Evolutionary conservation across 495 filamentous ascomycete genomes (phyloP).

Genomic region (Cercophora newfieldiana): DNA sequence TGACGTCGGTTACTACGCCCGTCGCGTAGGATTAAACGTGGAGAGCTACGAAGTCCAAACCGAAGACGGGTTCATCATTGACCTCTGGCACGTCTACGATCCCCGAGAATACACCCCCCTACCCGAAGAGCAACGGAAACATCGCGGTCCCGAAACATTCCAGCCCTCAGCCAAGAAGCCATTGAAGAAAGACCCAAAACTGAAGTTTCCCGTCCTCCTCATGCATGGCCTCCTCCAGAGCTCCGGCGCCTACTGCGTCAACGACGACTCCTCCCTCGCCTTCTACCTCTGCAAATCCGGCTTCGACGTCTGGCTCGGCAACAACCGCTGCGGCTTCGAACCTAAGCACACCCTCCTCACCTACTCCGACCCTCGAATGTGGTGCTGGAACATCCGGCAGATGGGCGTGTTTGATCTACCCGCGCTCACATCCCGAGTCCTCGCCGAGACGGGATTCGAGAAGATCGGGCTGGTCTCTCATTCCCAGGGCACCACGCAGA

Average conservation of each 20-base stretch:
- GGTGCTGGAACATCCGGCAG: conserved; percentile 94
- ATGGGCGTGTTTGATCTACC: conserved; percentile 92
- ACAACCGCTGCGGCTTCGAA: conserved; percentile 85
- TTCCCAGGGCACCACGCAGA: conserved; percentile 89
- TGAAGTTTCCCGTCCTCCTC: conserved; percentile 83
- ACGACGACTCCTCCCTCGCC: conserved; percentile 86
- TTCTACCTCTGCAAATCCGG: conserved; percentile 90
- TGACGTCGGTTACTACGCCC: conserved; percentile 84
- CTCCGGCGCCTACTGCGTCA: conserved; percentile 84
- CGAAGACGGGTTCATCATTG: conserved; percentile 90
- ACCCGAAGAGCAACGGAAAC: conserved; percentile 37
- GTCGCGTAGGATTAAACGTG: conserved; percentile 82
- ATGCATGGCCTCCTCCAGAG: conserved; percentile 89
- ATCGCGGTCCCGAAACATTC: conserved; percentile 46
- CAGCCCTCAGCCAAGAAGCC: conserved; percentile 20
- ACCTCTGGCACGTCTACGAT: conserved; percentile 87
- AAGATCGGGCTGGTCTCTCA: conserved; percentile 85
- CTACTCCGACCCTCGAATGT: conserved; percentile 85
- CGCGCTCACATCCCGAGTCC: conserved; percentile 79
- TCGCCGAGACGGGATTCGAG: conserved; percentile 78
- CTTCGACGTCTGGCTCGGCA: conserved; percentile 97
- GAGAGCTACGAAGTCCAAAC: conserved; percentile 86
- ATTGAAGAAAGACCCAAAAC: conserved; percentile 44
- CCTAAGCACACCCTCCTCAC: conserved; percentile 72
- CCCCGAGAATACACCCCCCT: conserved; percentile 65